These are phyloP conservation scores for Veloporphyrellus conicus DNA, from an alignment of 1,284 basidiomycete species.

Conservation along the genomic window DNA sequence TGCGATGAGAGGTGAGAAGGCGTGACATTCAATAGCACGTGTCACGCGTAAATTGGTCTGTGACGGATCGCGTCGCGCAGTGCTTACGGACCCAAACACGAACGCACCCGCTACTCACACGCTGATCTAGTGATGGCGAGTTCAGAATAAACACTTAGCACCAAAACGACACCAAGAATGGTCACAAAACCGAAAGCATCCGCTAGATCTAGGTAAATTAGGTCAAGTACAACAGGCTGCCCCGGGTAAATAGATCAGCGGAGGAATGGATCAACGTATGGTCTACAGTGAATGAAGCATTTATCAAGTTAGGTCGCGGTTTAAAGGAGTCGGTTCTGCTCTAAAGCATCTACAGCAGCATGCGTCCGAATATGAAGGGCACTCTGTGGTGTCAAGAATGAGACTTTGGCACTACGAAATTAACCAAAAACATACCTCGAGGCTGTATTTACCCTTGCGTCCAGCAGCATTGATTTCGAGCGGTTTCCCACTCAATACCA, in stretches of 20 bases:
- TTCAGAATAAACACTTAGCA: too few species aligned
- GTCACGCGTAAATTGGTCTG: slow-evolving; percentile 30
- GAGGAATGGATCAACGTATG: too few species aligned
- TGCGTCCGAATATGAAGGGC: slow-evolving; percentile 44
- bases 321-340: slow-evolving; percentile 27
- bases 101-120: too few species aligned
- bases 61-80: slow-evolving; percentile 28
- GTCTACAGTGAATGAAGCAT: neutral
- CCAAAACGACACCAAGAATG: neutral
- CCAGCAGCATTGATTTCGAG: slow-evolving; percentile 56
- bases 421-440: slow-evolving; percentile 26
- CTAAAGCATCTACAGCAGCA: slow-evolving; percentile 41
- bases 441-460: slow-evolving; percentile 39
- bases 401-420: neutral
- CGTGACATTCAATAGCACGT: slow-evolving; percentile 19
- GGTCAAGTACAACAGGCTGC: slow-evolving; percentile 1
- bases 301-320: neutral
- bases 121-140: too few species aligned
- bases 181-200: neutral
- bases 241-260: slow-evolving; percentile 14
- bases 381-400: slow-evolving; percentile 31
- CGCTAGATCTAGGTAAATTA: slow-evolving; percentile 13
- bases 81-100: too few species aligned
- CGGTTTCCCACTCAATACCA: slow-evolving; percentile 48
- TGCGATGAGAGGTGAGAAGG: slow-evolving; percentile 2